Evolutionary conservation across 139 green algal genomes (phyloP), one percentile per base, ranked within the genome.

Genomic region (Chlorella vulgaris): DNA sequence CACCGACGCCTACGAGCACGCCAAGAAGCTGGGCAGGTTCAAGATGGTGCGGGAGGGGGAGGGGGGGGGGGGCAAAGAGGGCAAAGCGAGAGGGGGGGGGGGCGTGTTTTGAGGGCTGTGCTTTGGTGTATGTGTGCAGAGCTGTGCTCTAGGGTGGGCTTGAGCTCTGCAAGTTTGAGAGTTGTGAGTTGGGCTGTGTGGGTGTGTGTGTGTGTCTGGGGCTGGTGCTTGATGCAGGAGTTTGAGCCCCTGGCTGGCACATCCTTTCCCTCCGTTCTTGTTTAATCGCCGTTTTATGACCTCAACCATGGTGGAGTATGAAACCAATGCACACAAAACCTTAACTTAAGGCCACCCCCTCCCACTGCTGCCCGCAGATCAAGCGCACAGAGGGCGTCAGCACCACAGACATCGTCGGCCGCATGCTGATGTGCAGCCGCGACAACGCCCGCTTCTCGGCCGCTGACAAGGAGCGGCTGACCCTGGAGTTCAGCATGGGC

Each of bases 311-410:
- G 21, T 21, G 5, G 51, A 7, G 21, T n/a, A 38, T 22, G 29
- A 78, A 13, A 50, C 38, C n/a, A 24, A 28, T 7, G 8, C 39
- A 15, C 67, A 53, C 39, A 35, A 21, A 36, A 26, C 5, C 38
- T 15, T 58, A 15, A 33, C 66, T 35, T 24, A 18, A 33, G 53
- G 13, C 51, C 51, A 51, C 51, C 51, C n/a, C 15, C 70, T 13
- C 43, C 24, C n/a, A 31, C 31, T 51, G 38, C 39, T 24, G 13
- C 39, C 60, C 42, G 33, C 90, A 95, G 89, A 96, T 99, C 75
- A 98, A 98, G 85, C 89, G 97, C 43, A 99, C 97, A 1, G 97
- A 99, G 88, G 97, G 97, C 43, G 95, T 99, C 51, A 97, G 90
- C 82, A 97, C 91, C 15, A 99, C 97, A 0, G 97, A 99, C 92